These are phyloP conservation scores for Capillidium rhysosporum DNA, from an alignment of 371 early-diverging fungal species.

Conservation along the genomic window DNA sequence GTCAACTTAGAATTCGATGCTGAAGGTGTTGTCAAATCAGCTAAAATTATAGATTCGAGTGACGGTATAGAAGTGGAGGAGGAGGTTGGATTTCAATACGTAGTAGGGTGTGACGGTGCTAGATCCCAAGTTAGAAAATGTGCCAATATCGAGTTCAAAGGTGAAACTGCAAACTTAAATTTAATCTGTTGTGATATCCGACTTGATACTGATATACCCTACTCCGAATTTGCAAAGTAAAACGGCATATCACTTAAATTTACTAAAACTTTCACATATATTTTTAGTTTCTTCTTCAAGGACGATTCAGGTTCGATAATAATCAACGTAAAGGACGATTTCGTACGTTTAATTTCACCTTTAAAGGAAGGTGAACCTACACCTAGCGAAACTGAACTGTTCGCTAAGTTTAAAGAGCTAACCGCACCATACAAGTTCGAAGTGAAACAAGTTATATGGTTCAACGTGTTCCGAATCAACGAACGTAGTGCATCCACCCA, in stretches of 20 bases:
- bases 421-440: slow-evolving; percentile 8
- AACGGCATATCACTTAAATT: background rate
- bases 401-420: slow-evolving; percentile 6
- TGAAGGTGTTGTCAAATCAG: background rate
- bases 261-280: slow-evolving; percentile 3
- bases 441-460: slow-evolving; percentile 7
- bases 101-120: slow-evolving; percentile 17
- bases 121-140: slow-evolving; percentile 13
- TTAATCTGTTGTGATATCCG: background rate
- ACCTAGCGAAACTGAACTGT: slow-evolving; percentile 9
- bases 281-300: background rate
- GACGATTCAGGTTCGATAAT: background rate
- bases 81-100: slow-evolving; percentile 10
- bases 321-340: slow-evolving; percentile 4
- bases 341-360: slow-evolving; percentile 7
- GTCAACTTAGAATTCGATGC: background rate
- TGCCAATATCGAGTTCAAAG: slow-evolving; percentile 12
- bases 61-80: slow-evolving; percentile 8
- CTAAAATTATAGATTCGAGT: background rate
- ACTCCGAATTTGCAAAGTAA: background rate
- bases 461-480: slow-evolving; percentile 11
- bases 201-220: background rate
- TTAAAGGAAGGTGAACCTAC: slow-evolving; percentile 7
- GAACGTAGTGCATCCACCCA: slow-evolving; percentile 13
- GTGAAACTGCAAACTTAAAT: slow-evolving; percentile 7